These are phyloP conservation scores for Psilocybe azurescens DNA, from an alignment of 768 basidiomycete genomes.

Conservation along the genomic window DNA sequence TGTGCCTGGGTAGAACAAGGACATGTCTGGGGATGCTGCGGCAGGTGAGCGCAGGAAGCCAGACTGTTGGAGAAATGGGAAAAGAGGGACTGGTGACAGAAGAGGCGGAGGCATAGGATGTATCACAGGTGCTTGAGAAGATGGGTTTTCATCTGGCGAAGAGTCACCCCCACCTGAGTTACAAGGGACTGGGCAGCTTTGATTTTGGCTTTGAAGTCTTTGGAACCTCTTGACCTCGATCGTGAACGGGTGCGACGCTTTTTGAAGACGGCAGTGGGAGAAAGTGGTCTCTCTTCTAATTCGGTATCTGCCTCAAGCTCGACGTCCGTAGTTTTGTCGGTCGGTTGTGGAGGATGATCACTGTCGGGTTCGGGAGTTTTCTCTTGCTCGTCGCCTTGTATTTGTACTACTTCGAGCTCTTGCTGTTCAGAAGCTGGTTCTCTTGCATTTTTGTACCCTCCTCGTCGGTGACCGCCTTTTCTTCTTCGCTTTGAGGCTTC, in stretches of 20 bases:
- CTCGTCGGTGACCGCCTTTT: slow-evolving; percentile 20
- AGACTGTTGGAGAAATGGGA: slow-evolving; percentile 49
- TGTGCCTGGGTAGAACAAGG: slow-evolving; percentile 66
- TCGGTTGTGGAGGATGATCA: slow-evolving; percentile 18
- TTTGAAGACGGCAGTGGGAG: slow-evolving; percentile 51
- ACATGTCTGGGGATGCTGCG: slow-evolving; percentile 56
- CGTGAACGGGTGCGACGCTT: slow-evolving; percentile 80
- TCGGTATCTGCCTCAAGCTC: slow-evolving; percentile 44
- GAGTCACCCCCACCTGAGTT: slow-evolving; percentile 64
- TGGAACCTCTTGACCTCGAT: slow-evolving; percentile 78
- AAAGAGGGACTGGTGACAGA: slow-evolving; percentile 55
- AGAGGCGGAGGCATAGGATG: slow-evolving; percentile 44
- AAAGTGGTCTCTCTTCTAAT: slow-evolving; percentile 44
- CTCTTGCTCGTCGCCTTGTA: slow-evolving; percentile 20
- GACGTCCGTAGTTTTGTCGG: slow-evolving; percentile 27
- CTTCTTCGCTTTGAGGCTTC: slow-evolving; percentile 38
- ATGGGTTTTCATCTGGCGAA: slow-evolving; percentile 68
- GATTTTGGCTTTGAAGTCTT: slow-evolving; percentile 70
- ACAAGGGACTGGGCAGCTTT: slow-evolving; percentile 54
- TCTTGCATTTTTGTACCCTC: slow-evolving; percentile 11
- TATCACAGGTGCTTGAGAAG: slow-evolving; percentile 38
- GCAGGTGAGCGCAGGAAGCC: slow-evolving; percentile 57
- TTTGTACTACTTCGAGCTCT: slow-evolving; percentile 6
- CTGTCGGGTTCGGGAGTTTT: slow-evolving; percentile 25
- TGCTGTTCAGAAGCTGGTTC: slow-evolving; percentile 6